phyloP scores from a whole-genome alignment of 2,329 filamentous ascomycete genomes.

The Ophiostoma populinum region DNA sequence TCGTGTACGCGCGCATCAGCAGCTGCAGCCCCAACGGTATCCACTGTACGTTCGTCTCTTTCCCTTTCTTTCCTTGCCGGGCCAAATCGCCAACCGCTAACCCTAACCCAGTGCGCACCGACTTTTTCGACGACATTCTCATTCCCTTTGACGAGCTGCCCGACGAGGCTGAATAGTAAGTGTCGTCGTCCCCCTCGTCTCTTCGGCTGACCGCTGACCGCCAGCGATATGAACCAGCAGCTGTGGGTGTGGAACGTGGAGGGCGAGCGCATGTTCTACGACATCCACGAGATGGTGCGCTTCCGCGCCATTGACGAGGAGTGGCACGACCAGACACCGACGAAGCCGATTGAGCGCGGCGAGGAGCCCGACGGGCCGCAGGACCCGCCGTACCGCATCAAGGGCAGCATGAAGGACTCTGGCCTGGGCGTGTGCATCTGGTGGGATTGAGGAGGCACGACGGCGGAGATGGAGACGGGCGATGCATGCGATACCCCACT shows the following conservation, averaged over 20 bases:
- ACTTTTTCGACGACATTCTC: conserved; percentile 90
- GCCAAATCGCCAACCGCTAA: not conserved
- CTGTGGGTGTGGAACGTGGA: conserved; percentile 75
- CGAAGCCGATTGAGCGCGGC: conserved; percentile 43
- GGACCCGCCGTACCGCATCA: conserved; percentile 55
- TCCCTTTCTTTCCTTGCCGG: too few relatives aligned
- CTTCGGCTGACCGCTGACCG: not conserved
- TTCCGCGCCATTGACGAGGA: conserved; percentile 74
- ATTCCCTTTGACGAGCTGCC: conserved; percentile 60
- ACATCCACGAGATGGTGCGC: conserved; percentile 75
- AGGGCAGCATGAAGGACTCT: conserved; percentile 44
- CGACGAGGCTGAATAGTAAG: conserved; percentile 60
- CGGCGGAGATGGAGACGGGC: too few relatives aligned
- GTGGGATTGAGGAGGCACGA: too few relatives aligned
- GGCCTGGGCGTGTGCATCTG: conserved; percentile 46
- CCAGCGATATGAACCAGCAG: conserved; percentile 54
- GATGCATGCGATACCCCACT: not conserved
- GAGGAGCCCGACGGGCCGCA: conserved; percentile 38
- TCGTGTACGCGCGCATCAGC: conserved; percentile 71
- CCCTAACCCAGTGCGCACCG: conserved; percentile 48
- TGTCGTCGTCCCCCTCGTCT: conserved; percentile 6
- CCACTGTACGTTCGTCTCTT: conserved; percentile 8
- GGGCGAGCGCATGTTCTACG: conserved; percentile 63
- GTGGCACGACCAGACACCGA: conserved; percentile 77
- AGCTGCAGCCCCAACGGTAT: conserved; percentile 29